phyloP scores from a whole-genome alignment of 805 yeast species.

The Komagataella pastoris region DNA sequence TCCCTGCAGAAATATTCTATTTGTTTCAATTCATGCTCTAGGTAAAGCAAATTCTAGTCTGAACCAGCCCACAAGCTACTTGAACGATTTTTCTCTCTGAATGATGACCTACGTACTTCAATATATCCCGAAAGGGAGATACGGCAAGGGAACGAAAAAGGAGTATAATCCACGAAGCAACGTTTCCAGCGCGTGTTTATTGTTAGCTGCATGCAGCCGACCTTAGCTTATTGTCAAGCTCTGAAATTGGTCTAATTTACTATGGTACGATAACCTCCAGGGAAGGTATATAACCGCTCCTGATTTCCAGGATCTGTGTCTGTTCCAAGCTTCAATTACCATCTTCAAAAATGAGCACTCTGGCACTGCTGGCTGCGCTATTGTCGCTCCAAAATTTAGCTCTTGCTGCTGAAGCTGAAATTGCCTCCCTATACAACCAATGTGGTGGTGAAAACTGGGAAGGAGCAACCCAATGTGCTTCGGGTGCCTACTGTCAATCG shows the following conservation, averaged over 20 bases:
- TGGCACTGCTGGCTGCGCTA: neutral
- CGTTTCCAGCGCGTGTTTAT: too few relatives aligned
- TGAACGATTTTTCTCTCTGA: too few relatives aligned
- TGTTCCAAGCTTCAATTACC: neutral
- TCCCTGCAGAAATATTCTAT: neutral
- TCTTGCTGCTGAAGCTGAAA: neutral
- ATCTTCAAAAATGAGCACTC: neutral
- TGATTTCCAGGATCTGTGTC: neutral
- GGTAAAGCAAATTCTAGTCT: too few relatives aligned
- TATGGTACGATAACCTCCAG: neutral
- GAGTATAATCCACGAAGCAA: too few relatives aligned
- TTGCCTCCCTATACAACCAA: constrained; percentile 8
- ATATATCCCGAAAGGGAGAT: too few relatives aligned
- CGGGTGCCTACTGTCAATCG: constrained; percentile 10
- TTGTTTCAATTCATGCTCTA: neutral
- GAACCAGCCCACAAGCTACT: too few relatives aligned
- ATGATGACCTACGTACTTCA: too few relatives aligned
- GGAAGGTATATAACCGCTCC: neutral
- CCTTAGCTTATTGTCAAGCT: too few relatives aligned
- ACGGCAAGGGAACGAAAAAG: too few relatives aligned
- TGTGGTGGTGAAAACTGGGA: constrained; percentile 11
- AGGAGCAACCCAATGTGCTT: constrained; percentile 10
- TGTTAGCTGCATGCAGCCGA: too few relatives aligned
- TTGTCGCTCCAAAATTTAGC: neutral
- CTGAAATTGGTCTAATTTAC: too few relatives aligned